Percentiles rank a stretch among this genome's conserved stretches.
These are phyloP conservation scores for Zalaria sp. DNA, from an alignment of 2,329 filamentous ascomycete genomes.

Conservation along the genomic window DNA sequence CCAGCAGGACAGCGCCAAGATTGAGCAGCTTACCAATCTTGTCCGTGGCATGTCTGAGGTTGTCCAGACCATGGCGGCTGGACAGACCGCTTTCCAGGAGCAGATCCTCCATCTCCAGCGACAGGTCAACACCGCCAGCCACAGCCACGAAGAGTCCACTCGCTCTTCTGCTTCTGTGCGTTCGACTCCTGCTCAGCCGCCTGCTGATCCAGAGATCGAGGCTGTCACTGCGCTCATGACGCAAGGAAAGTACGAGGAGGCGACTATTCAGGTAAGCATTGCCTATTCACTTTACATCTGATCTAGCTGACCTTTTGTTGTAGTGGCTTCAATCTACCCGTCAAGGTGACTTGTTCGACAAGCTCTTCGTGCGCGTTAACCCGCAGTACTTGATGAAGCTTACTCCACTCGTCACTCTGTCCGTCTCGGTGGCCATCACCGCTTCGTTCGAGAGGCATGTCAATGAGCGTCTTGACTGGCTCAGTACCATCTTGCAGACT, in stretches of 20 bases:
- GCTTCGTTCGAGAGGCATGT: slow-evolving; percentile 39
- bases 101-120: slow-evolving; percentile 28
- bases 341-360: slow-evolving; percentile 47
- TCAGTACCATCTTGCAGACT: slow-evolving; percentile 38
- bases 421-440: slow-evolving; percentile 48
- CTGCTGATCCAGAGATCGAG: slow-evolving; percentile 44
- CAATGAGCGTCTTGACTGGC: slow-evolving; percentile 42
- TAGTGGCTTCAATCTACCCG: slow-evolving; percentile 48
- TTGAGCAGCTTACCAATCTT: slow-evolving; percentile 56
- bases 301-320: slow-evolving; percentile 5
- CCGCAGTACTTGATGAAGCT: slow-evolving; percentile 42
- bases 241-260: slow-evolving; percentile 34
- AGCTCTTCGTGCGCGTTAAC: slow-evolving; percentile 43
- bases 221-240: slow-evolving; percentile 50
- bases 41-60: slow-evolving; percentile 54
- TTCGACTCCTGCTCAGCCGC: slow-evolving; percentile 20
- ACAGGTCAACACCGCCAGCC: slow-evolving; percentile 25
- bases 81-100: slow-evolving; percentile 55
- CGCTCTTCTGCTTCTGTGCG: slow-evolving; percentile 3
- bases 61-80: slow-evolving; percentile 53
- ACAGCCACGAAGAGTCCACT: slow-evolving; percentile 3
- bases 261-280: slow-evolving; percentile 25
- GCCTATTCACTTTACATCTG: neutral
- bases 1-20: slow-evolving; percentile 46
- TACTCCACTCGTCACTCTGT: slow-evolving; percentile 44